These are phyloP conservation scores for Ustilago hordei DNA, from an alignment of 1,284 basidiomycete genomes.

Conservation along the genomic window DNA sequence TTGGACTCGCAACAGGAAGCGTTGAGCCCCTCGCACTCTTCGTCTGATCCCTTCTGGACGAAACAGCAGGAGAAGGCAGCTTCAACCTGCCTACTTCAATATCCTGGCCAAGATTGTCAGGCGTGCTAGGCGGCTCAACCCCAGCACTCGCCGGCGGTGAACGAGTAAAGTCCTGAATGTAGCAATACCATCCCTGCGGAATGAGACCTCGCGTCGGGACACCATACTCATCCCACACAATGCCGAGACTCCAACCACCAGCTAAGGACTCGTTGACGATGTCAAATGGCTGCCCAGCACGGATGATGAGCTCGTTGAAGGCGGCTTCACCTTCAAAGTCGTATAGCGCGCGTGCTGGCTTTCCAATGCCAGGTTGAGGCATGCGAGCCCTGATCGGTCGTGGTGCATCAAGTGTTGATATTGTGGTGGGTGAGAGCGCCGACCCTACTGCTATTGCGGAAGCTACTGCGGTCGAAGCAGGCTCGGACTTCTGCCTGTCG, in stretches of 20 bases:
- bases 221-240: constrained; percentile 41
- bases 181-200: constrained; percentile 60
- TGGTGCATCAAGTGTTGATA: constrained; percentile 10
- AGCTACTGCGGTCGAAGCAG: neutral
- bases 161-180: constrained; percentile 53
- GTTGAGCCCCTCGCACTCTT: neutral
- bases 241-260: constrained; percentile 60
- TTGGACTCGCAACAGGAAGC: neutral
- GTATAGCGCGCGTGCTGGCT: constrained; percentile 56
- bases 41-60: neutral
- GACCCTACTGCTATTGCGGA: neutral
- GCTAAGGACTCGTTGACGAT: constrained; percentile 57
- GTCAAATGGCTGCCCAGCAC: constrained; percentile 56
- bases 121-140: constrained; percentile 16
- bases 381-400: constrained; percentile 19
- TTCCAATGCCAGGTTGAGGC: constrained; percentile 41
- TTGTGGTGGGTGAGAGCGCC: neutral
- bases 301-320: constrained; percentile 59
- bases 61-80: constrained; percentile 10
- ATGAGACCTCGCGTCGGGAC: constrained; percentile 52
- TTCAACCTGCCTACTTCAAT: neutral
- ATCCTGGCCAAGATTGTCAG: constrained; percentile 1
- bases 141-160: constrained; percentile 25
- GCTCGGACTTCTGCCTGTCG: neutral
- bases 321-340: constrained; percentile 57